Conservation (phyloP, 805 yeast genomes). For the Cyberlindnera euphorbiae region DNA sequence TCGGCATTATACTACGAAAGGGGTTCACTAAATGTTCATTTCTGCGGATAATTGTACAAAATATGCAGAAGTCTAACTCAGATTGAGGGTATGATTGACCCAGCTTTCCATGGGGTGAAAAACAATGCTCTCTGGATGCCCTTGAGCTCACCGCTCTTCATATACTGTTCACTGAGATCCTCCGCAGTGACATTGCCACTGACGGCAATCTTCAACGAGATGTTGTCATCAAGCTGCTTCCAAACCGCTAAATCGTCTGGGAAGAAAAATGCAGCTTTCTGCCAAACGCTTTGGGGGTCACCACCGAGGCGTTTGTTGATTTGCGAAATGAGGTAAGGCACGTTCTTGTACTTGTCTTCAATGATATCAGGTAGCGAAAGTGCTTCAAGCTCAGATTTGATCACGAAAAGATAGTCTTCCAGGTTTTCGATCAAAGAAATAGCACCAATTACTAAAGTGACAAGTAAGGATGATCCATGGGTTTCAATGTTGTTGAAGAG, state of each 20-base stretch:
- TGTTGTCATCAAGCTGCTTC: constrained; percentile 52
- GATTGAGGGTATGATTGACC: too few species aligned
- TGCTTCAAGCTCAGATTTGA: constrained; percentile 58
- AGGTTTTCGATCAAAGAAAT: constrained; percentile 61
- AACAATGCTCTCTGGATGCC: constrained; percentile 66
- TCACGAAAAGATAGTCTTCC: constrained; percentile 55
- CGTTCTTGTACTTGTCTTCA: constrained; percentile 46
- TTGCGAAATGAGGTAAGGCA: constrained; percentile 55
- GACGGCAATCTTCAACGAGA: constrained; percentile 56
- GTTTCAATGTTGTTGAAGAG: constrained; percentile 59
- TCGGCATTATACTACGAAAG: too few species aligned
- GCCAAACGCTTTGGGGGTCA: constrained; percentile 42
- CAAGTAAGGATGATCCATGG: constrained; percentile 60
- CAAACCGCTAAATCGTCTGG: constrained; percentile 70
- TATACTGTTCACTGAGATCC: constrained; percentile 49
- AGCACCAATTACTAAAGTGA: constrained; percentile 75
- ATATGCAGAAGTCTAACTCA: too few species aligned
- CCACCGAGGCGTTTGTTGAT: constrained; percentile 39
- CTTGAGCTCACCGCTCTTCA: constrained; percentile 42
- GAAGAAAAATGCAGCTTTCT: constrained; percentile 65
- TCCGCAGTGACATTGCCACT: constrained; percentile 46
- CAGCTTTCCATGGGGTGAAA: constrained; percentile 49
- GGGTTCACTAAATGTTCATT: too few species aligned
- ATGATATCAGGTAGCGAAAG: constrained; percentile 43
- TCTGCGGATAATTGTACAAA: too few species aligned